Evolutionary conservation across 257 asterid genomes (phyloP).

Genomic region (Thymus mandschuricus): DNA sequence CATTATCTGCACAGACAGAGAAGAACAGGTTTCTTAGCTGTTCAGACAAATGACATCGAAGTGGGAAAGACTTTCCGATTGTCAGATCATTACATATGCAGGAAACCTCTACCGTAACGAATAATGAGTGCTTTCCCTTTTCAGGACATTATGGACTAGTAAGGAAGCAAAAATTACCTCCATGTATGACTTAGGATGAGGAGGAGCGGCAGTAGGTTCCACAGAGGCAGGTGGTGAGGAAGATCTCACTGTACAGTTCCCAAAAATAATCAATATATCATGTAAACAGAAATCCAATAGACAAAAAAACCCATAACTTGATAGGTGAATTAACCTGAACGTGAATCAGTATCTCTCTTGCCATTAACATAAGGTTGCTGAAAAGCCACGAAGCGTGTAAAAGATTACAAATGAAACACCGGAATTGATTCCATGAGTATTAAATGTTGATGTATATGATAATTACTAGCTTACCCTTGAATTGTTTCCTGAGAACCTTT

Average conservation of each 20-base stretch:
- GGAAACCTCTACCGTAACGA: not conserved
- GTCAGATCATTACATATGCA: constrained; percentile 5
- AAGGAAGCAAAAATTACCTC: constrained; percentile 58
- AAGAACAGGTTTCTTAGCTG: constrained; percentile 8
- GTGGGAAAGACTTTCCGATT: not conserved
- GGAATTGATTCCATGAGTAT: not conserved
- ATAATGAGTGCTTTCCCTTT: not conserved
- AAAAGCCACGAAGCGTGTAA: constrained; percentile 34
- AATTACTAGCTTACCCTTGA: constrained; percentile 58
- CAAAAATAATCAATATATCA: constrained; percentile 17
- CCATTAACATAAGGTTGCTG: constrained; percentile 82
- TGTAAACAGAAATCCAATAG: not conserved
- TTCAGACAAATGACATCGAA: not conserved
- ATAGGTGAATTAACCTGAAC: constrained; percentile 60
- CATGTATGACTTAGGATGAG: constrained; percentile 84
- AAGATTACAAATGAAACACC: constrained; percentile 26
- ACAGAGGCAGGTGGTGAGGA: constrained; percentile 64
- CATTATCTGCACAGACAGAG: constrained; percentile 67
- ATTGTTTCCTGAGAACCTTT: constrained; percentile 43
- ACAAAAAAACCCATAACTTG: constrained; percentile 3
- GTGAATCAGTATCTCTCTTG: constrained; percentile 56
- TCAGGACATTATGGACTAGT: not conserved
- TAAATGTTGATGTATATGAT: constrained; percentile 1
- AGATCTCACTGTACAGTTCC: constrained; percentile 63
- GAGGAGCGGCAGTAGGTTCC: constrained; percentile 67